These are phyloP conservation scores for Cubamyces lactineus DNA, from an alignment of 768 basidiomycete genomes.

Conservation along the genomic window DNA sequence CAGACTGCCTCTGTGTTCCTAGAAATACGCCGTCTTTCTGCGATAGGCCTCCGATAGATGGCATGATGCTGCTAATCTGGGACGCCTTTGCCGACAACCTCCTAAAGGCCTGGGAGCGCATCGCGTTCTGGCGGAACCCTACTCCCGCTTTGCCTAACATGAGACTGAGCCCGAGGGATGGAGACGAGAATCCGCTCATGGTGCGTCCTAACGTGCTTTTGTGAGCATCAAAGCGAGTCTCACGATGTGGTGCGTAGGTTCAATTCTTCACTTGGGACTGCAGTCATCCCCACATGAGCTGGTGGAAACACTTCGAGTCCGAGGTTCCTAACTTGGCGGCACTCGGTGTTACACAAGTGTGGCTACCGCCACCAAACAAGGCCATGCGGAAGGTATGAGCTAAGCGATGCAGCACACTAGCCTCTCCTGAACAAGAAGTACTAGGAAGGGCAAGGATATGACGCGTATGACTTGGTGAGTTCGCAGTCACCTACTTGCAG, in stretches of 20 bases:
- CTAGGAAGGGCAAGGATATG: slow-evolving; percentile 77
- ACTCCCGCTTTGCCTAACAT: slow-evolving; percentile 58
- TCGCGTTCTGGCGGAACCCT: slow-evolving; percentile 24
- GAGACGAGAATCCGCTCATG: slow-evolving; percentile 65
- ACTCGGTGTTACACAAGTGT: slow-evolving; percentile 78
- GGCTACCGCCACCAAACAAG: slow-evolving; percentile 86
- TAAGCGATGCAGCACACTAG: neutral
- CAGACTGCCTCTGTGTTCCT: neutral
- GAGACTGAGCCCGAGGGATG: slow-evolving; percentile 58
- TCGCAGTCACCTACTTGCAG: neutral
- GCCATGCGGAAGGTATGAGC: slow-evolving; percentile 61
- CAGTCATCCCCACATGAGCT: slow-evolving; percentile 57
- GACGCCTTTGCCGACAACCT: slow-evolving; percentile 11
- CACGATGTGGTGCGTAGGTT: slow-evolving; percentile 43
- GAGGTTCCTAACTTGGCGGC: slow-evolving; percentile 65
- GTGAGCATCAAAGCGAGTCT: neutral
- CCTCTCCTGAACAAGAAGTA: slow-evolving; percentile 1
- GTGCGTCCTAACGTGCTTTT: slow-evolving; percentile 40
- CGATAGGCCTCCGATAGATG: slow-evolving; percentile 8
- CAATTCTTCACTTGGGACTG: slow-evolving; percentile 90
- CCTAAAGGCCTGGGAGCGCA: slow-evolving; percentile 11
- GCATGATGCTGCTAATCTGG: slow-evolving; percentile 10
- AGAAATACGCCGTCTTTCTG: neutral
- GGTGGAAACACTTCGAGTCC: slow-evolving; percentile 78
- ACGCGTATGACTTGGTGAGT: slow-evolving; percentile 82